Base-by-base conservation (phyloP, 208 protist species). In the Leishmania tropica region DNA sequence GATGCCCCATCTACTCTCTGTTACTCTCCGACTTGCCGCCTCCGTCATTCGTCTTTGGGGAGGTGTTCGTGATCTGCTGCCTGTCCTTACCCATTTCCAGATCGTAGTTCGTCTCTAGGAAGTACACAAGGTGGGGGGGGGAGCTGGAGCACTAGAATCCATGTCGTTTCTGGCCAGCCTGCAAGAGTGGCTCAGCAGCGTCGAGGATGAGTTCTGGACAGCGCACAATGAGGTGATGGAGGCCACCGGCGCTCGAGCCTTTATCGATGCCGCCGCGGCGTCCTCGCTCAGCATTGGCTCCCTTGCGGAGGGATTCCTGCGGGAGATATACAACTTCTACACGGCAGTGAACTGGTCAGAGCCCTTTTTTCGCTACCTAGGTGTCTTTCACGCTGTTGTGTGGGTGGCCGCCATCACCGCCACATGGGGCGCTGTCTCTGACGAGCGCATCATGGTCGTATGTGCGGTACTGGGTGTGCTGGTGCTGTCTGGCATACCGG, bases 301-400 rank as follows among this genome's bases (percentile, higher is more conserved):
- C 13, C 78, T 83, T 28, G 58, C 42, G 4, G 1, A 48, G 11
- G 60, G 48, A 17, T 17, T 85, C 3, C 21, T 53, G 15, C 73
- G 84, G 40, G 79, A 89, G 21, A 76, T 87, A 1, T 24, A 37
- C 28, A 51, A 62, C 1, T 95, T 95, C 75, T 76, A 89, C 24
- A 28, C 54, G 4, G 87, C 92, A 7, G 87, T 96, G 21, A 86
- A 95, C 76, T 97, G 93, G 91, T 86, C 80, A 0, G 92, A 97
- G 79, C 93, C 91, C 0, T 94, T 96, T 79, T 95, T 97, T 47
- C 72, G 31, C 13, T 94, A 88, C 79, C 85, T 97, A 21, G 75
- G 72, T 3, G 82, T 54, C 17, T 94, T 94, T 79, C 94, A 97
- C 70, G 15, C 81, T 0, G 1, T 88, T 8, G 68, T 96, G 17